Percentiles rank a stretch among this genome's conserved stretches.
Evolutionary conservation across 176 grass and related monocot species (phyloP).

Genomic region (Paspalum vaginatum): DNA sequence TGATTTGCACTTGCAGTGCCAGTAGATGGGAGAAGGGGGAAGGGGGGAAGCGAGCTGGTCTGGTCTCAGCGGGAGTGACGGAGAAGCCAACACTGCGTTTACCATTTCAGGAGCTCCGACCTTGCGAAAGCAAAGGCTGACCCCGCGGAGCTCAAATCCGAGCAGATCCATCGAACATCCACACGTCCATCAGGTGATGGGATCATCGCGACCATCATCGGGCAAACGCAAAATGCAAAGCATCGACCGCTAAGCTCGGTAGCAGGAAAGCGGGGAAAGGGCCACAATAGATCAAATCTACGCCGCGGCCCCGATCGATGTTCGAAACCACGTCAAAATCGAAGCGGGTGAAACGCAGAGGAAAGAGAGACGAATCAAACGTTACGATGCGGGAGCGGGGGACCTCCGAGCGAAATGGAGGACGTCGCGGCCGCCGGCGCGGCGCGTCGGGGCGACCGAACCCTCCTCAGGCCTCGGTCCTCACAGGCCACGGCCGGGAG

Average conservation of each 20-base stretch:
- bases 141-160: slow-evolving; percentile 20
- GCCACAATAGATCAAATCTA: neutral
- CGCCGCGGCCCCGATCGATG: neutral
- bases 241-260: neutral
- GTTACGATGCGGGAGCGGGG: neutral
- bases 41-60: neutral
- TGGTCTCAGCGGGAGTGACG: neutral
- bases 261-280: neutral
- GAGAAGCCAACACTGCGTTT: slow-evolving; percentile 37
- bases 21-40: neutral
- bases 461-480: neutral
- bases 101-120: slow-evolving; percentile 26
- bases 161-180: slow-evolving; percentile 34
- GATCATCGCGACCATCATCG: neutral
- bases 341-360: neutral
- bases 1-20: neutral
- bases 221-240: slow-evolving; percentile 30
- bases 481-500: neutral
- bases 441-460: neutral
- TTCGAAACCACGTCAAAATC: neutral
- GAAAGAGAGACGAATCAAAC: neutral
- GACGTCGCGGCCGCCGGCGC: neutral
- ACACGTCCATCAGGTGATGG: slow-evolving; percentile 7
- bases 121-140: slow-evolving; percentile 1
- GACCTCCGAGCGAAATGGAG: neutral